Percentiles rank a stretch among this genome's conserved stretches.
These are phyloP conservation scores for Heteromeles arbutifolia DNA, from an alignment of 306 rosid genomes.

Conservation along the genomic window DNA sequence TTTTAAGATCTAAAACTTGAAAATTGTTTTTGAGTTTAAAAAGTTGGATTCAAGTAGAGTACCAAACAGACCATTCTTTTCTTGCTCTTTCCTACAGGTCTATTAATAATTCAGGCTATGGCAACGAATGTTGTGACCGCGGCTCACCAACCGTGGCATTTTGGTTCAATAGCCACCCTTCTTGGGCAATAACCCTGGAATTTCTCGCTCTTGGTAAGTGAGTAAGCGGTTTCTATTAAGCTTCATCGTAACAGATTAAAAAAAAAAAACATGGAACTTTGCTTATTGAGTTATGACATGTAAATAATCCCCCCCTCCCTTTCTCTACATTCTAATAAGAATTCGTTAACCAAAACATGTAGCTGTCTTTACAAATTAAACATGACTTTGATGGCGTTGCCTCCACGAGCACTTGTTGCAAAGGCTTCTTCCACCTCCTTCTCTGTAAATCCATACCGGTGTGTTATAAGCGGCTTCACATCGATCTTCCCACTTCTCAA, in stretches of 20 bases:
- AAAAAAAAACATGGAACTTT: background rate
- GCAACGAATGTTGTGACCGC: no score
- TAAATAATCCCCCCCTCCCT: background rate
- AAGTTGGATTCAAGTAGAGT: rapidly evolving
- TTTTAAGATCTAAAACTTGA: no score
- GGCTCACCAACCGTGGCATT: no score
- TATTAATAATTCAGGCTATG: no score
- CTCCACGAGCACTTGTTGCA: background rate
- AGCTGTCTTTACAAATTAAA: background rate
- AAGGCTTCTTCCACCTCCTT: background rate
- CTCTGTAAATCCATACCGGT: background rate
- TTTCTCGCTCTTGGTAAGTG: no score
- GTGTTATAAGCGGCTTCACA: background rate
- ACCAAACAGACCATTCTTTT: no score
- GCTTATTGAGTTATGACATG: background rate
- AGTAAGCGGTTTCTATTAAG: no score
- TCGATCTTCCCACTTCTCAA: background rate
- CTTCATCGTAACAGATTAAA: no score
- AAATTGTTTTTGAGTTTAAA: no score
- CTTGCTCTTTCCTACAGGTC: no score
- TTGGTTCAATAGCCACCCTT: no score
- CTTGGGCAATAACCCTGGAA: no score
- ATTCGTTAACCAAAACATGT: background rate
- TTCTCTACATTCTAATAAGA: background rate
- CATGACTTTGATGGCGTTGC: background rate